A percentile compares a stretch with the other conserved stretches of the same genome.
Conservation (phyloP, 2,329 filamentous ascomycete species). For the Westerdykella sp. region DNA sequence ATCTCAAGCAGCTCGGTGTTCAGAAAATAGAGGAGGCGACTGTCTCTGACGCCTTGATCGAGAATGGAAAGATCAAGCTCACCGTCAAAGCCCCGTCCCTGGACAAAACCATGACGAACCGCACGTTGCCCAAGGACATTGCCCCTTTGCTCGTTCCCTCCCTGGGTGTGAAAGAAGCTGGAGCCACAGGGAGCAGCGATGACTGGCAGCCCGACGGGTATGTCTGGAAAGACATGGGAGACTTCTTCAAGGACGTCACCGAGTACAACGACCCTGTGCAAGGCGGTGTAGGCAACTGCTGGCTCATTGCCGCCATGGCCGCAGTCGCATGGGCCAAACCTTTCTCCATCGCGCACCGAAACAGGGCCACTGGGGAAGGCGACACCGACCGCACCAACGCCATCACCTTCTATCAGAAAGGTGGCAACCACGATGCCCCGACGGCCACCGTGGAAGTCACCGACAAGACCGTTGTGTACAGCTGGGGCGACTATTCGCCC, state of each 20-base stretch:
- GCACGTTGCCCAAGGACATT: slow-evolving; percentile 9
- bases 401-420: slow-evolving; percentile 43
- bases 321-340: slow-evolving; percentile 44
- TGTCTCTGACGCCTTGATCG: slow-evolving; percentile 40
- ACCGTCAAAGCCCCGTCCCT: slow-evolving; percentile 34
- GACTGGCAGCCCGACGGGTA: slow-evolving; percentile 40
- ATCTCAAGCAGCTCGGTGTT: slow-evolving; percentile 40
- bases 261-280: slow-evolving; percentile 42
- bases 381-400: slow-evolving; percentile 13
- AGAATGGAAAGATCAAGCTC: slow-evolving; percentile 43
- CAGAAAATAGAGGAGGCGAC: slow-evolving; percentile 33
- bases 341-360: slow-evolving; percentile 26
- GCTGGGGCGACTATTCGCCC: slow-evolving; percentile 39
- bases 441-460: slow-evolving; percentile 40
- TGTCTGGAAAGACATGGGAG: slow-evolving; percentile 40
- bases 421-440: slow-evolving; percentile 39
- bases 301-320: slow-evolving; percentile 43
- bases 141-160: no score
- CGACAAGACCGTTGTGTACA: slow-evolving; percentile 43
- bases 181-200: slow-evolving; percentile 9
- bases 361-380: slow-evolving; percentile 32
- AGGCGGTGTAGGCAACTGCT: slow-evolving; percentile 40
- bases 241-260: slow-evolving; percentile 31
- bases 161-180: no score
- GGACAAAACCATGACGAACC: slow-evolving; percentile 37